Base-by-base conservation (phyloP, 2,329 filamentous ascomycete species). In the Diaporthe caulivora region DNA sequence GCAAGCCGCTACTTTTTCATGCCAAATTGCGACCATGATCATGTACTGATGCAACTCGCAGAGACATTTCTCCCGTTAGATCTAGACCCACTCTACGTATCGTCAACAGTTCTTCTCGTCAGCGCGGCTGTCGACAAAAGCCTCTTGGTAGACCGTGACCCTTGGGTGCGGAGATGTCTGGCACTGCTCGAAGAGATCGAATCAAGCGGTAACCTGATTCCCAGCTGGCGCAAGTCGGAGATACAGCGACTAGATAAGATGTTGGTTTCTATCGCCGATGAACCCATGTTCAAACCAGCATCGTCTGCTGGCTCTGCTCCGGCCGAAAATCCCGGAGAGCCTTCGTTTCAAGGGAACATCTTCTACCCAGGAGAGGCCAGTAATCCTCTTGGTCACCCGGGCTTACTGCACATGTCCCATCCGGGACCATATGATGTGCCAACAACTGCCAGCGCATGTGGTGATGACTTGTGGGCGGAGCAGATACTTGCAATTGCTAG, bases 401-500 rank as follows among this genome's bases (percentile, higher is more conserved):
- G 47, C 15, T 53, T 53, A 2, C 15, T 53, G 15, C 62, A 37
- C 15, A 37, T 51, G 8, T 44, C 60, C 6, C 62, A 67, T 4
- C 62, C 62, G 29, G 62, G 62, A 2, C 62, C 47, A 7, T 51
- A 53, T 10, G 62, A 67, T 21, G n/a, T 53, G 47, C n/a, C 47
- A 29, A 8, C n/a, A 11, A 40, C 44, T 34, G 26, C 62, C 47
- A 53, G 13, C n/a, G 62, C 47, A 53, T 29, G 62, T 11, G 47
- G 62, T 11, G 62, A 67, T 53, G 62, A 67, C 62, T 17, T 67
- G 9, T 67, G 62, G 62, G 44, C 62, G 31, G 62, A 67, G n/a
- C 62, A 67, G 13, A 67, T 67, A 67, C 44, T 67, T 34, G 62
- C 62, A 15, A 67, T 67, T 29, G 62, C 62, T 37, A 53, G 62